These are phyloP conservation scores for Chrysoporthe cubensis DNA, from an alignment of 2,329 filamentous ascomycete species.

Conservation along the genomic window DNA sequence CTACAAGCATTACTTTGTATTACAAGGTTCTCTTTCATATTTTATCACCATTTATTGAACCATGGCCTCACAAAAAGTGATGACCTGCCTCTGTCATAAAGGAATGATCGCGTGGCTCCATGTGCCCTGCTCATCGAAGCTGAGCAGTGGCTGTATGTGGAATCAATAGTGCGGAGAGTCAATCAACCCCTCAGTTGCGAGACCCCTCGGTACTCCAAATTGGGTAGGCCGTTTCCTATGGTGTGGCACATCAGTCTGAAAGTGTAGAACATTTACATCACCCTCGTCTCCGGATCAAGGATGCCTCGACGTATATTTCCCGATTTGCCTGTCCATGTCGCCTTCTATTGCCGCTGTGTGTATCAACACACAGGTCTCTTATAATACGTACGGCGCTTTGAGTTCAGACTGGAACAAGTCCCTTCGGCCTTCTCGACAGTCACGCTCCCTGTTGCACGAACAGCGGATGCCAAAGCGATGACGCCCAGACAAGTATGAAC, in stretches of 20 bases:
- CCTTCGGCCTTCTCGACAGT: too few relatives aligned
- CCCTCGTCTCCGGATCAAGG: neutral
- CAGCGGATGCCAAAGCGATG: too few relatives aligned
- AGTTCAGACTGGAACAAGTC: neutral
- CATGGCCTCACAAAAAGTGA: neutral
- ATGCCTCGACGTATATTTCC: neutral
- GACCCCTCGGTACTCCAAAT: conserved; percentile 7
- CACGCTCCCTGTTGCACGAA: too few relatives aligned
- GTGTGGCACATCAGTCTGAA: neutral
- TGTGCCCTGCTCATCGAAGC: neutral
- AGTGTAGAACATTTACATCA: neutral
- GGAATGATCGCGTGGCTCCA: too few relatives aligned
- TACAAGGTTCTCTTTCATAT: neutral
- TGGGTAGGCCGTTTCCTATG: conserved; percentile 7
- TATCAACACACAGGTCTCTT: neutral
- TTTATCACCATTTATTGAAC: neutral
- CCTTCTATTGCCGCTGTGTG: neutral
- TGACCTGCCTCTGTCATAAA: neutral
- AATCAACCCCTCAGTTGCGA: neutral
- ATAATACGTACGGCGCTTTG: neutral
- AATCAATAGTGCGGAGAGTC: neutral
- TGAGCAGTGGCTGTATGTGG: neutral
- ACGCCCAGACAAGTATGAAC: too few relatives aligned
- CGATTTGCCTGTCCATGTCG: neutral
- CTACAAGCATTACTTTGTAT: neutral